These are phyloP conservation scores for Kokia cookei DNA, from an alignment of 441 rosid genomes.

Conservation along the genomic window DNA sequence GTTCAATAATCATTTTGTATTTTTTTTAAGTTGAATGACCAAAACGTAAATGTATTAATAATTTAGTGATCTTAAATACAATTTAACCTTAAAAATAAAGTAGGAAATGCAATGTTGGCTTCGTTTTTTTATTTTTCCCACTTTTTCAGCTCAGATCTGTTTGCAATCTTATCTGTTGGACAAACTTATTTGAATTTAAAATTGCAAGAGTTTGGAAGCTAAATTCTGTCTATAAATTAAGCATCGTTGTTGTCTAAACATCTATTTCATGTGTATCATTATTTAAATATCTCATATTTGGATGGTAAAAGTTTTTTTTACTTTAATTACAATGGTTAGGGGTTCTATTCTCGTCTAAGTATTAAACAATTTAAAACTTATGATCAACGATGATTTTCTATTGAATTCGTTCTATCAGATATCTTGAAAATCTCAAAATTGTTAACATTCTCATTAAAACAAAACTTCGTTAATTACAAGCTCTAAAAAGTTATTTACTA, in stretches of 20 bases:
- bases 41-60: background rate
- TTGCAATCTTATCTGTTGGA: background rate
- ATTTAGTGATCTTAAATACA: no score
- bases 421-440: no score
- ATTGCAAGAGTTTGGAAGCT: background rate
- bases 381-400: rapidly evolving
- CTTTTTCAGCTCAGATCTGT: background rate
- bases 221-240: background rate
- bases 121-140: background rate
- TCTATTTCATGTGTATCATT: no score
- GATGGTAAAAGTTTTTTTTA: no score
- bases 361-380: rapidly evolving
- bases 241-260: no score
- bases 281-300: no score
- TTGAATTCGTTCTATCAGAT: rapidly evolving
- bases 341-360: rapidly evolving
- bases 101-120: background rate
- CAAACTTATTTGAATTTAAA: background rate
- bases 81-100: background rate
- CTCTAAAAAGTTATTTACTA: no score
- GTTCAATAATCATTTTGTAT: no score
- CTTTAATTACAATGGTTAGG: rapidly evolving
- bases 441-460: no score
- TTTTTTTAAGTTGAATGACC: background rate
- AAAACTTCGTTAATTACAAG: no score